Conservation (phyloP, 2,329 filamentous ascomycete species). For the Clarireedia homoeocarpa region DNA sequence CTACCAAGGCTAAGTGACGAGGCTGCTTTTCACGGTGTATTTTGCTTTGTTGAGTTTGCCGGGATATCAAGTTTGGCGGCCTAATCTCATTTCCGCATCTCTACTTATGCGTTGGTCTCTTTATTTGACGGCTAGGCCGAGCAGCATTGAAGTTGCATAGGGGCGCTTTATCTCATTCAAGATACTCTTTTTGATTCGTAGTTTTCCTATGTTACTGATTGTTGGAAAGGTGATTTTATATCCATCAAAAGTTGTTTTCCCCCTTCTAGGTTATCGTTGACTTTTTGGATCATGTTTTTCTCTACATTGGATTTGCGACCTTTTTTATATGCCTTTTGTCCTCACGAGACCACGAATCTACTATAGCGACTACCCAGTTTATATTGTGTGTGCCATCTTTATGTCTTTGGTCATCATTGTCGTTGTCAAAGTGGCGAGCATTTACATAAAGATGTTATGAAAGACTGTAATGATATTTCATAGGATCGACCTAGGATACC, state of each 20-base stretch:
- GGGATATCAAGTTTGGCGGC: slow-evolving; percentile 24
- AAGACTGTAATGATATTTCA: slow-evolving; percentile 10
- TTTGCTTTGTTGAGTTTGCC: slow-evolving; percentile 14
- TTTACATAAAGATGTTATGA: slow-evolving; percentile 14
- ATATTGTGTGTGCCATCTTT: slow-evolving; percentile 21
- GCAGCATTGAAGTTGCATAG: slow-evolving; percentile 26
- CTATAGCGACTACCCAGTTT: slow-evolving; percentile 32
- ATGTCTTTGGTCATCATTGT: slow-evolving; percentile 13
- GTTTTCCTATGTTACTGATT: slow-evolving; percentile 22
- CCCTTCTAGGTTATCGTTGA: slow-evolving; percentile 27
- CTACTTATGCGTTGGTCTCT: slow-evolving; percentile 16
- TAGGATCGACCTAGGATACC: slow-evolving; percentile 1
- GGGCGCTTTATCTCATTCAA: slow-evolving; percentile 23
- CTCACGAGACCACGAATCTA: slow-evolving; percentile 32
- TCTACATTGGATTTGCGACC: slow-evolving; percentile 23
- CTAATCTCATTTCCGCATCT: slow-evolving; percentile 20
- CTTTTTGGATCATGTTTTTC: slow-evolving; percentile 19
- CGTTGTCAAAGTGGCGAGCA: slow-evolving; percentile 11
- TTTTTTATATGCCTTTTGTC: slow-evolving; percentile 22
- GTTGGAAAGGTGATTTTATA: slow-evolving; percentile 26
- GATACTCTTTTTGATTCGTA: slow-evolving; percentile 24
- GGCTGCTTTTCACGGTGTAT: slow-evolving; percentile 12
- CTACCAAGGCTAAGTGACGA: slow-evolving; percentile 47
- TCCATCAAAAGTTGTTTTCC: slow-evolving; percentile 29
- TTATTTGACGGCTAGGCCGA: slow-evolving; percentile 20